These are phyloP conservation scores for Rubroboletus pulcherrimus DNA, from an alignment of 768 basidiomycete genomes.

Conservation along the genomic window DNA sequence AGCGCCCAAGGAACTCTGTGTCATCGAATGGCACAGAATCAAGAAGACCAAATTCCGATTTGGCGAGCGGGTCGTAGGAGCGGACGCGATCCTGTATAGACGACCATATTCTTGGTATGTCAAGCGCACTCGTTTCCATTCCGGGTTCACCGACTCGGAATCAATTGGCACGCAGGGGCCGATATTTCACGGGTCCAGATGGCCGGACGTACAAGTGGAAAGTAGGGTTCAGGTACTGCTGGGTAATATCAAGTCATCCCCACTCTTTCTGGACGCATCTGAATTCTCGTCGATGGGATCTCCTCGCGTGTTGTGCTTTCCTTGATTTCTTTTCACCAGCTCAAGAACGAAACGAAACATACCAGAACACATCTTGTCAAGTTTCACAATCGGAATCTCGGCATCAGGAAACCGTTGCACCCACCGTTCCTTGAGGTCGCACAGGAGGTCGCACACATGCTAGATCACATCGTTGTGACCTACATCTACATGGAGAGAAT, in stretches of 20 bases:
- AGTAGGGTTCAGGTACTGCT: slow-evolving; percentile 17
- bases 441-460: slow-evolving; percentile 23
- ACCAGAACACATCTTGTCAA: slow-evolving; percentile 12
- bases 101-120: slow-evolving; percentile 12
- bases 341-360: slow-evolving; percentile 13
- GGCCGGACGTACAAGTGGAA: slow-evolving; percentile 32
- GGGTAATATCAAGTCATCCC: slow-evolving; percentile 17
- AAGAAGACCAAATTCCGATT: slow-evolving; percentile 27
- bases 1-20: slow-evolving; percentile 18
- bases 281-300: not conserved
- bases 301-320: not conserved
- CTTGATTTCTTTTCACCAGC: slow-evolving; percentile 1
- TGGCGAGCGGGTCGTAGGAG: slow-evolving; percentile 19
- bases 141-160: not conserved
- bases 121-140: not conserved
- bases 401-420: slow-evolving; percentile 16
- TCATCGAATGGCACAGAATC: slow-evolving; percentile 29
- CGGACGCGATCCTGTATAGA: slow-evolving; percentile 12
- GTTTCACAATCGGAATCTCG: slow-evolving; percentile 17
- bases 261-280: not conserved
- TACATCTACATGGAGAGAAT: slow-evolving; percentile 32
- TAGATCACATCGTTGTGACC: slow-evolving; percentile 33
- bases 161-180: slow-evolving; percentile 11
- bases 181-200: slow-evolving; percentile 29
- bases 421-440: slow-evolving; percentile 28